phyloP scores from a whole-genome alignment of 768 basidiomycete species.

The Pisolithus marmoratus region DNA sequence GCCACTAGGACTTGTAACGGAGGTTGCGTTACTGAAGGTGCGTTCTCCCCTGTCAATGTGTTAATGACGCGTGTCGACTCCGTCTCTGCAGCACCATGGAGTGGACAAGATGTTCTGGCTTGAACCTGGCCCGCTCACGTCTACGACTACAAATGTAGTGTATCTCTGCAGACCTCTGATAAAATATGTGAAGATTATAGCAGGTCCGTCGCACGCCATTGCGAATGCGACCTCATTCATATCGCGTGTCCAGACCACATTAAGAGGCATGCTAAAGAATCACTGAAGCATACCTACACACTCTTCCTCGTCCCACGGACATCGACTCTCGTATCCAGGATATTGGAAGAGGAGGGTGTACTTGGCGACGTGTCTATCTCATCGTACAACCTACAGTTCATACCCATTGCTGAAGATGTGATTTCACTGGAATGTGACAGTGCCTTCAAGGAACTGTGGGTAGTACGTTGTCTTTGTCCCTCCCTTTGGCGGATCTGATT shows the following conservation, averaged over 20 bases:
- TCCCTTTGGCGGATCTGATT: not conserved
- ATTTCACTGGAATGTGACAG: conserved; percentile 83
- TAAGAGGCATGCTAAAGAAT: conserved; percentile 66
- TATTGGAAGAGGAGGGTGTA: conserved; percentile 96
- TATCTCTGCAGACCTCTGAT: conserved; percentile 90
- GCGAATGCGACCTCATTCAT: conserved; percentile 7
- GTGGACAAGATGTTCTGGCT: conserved; percentile 99
- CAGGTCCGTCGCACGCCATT: conserved; percentile 49
- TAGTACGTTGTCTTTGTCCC: conserved; percentile 48
- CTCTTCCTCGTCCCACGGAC: conserved; percentile 82
- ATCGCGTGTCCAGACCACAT: conserved; percentile 71
- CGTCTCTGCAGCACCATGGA: conserved; percentile 78
- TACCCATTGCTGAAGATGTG: conserved; percentile 90
- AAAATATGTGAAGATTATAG: conserved; percentile 81
- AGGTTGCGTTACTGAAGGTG: conserved; percentile 90
- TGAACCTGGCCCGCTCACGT: conserved; percentile 78
- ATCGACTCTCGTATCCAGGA: conserved; percentile 79
- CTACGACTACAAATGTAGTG: conserved; percentile 82
- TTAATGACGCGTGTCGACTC: conserved; percentile 5
- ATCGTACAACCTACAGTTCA: conserved; percentile 88
- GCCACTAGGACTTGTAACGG: conserved; percentile 91
- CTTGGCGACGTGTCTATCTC: conserved; percentile 88
- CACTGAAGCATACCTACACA: conserved; percentile 78
- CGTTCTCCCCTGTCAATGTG: not conserved
- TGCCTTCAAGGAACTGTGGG: conserved; percentile 85